Base-by-base conservation (phyloP, 2,329 filamentous ascomycete species). In the Piedraia hortae region DNA sequence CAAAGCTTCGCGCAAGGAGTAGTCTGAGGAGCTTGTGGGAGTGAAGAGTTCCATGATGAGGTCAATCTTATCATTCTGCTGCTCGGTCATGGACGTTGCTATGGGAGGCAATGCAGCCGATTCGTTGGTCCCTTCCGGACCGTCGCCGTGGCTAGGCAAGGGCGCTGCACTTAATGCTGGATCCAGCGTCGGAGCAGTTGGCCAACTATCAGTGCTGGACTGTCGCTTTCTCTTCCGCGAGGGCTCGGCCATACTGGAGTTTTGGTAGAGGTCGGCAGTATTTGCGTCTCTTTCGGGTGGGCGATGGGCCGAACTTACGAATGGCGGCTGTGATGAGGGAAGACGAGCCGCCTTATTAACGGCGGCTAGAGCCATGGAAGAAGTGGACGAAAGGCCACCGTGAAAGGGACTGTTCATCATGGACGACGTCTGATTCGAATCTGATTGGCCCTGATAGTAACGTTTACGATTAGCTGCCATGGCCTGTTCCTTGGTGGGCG, bases 401-500 rank as follows among this genome's bases (percentile, higher is more conserved):
- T 97, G 93, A 42, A 91, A 91, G 1, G 85, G 91, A 10, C 78
- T 80, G 20, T 72, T 66, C 10, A 54, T 65, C 34, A 30, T 28
- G 4, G 35, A 33, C 5, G 34, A 36, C 13, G 36, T 41, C 4
- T 34, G 29, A 21, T 77, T 60, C 11, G 57, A 63, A 26, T 89
- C 75, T 23, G 62, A 54, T 20, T 58, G 62, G 21, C 62, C 58
- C 32, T 71, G 89, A 48, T 91, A 93, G 47, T 91, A 64, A 32
- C 82, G 64, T 45, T 97, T 93, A 33, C 85, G 56, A 47, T 56
- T 55, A 9, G 82, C 82, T 6, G 85, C 85, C 80, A 93, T 90
- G 28, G 85, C 85, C 46, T 93, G 85, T 46, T 93, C 85, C 47
- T 97, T 97, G 16, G 85, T 97, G 0, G 85, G 85, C 0, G 85